Conservation (phyloP, 805 yeast species). For the Ogataea glucozyma region DNA sequence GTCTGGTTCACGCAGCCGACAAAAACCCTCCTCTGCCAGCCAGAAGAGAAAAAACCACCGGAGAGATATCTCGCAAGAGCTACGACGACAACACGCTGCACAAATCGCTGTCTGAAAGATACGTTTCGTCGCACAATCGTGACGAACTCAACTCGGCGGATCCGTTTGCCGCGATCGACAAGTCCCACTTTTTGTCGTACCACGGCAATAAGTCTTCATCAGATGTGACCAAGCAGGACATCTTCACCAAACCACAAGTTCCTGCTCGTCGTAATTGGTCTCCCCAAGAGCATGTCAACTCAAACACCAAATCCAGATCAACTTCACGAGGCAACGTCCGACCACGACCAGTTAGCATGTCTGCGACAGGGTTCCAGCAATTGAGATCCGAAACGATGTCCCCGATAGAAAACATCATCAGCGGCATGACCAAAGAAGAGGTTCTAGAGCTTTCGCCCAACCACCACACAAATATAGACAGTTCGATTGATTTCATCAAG, state of each 20-base stretch:
- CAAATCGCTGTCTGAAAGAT: conserved; percentile 21
- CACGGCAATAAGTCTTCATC: conserved; percentile 21
- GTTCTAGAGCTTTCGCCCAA: conserved; percentile 36
- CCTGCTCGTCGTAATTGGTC: conserved; percentile 11
- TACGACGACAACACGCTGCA: conserved; percentile 15
- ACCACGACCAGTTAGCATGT: conserved; percentile 41
- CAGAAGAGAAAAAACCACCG: conserved; percentile 20
- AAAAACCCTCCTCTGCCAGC: conserved; percentile 17
- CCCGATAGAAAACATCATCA: conserved; percentile 30
- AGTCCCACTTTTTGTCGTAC: conserved; percentile 33
- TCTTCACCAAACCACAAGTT: conserved; percentile 11
- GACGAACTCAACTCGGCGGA: conserved; percentile 27
- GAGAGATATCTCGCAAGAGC: conserved; percentile 10
- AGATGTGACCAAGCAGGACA: conserved; percentile 12
- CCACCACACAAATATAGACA: conserved; percentile 32
- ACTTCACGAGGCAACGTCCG: conserved; percentile 8
- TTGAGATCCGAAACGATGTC: conserved; percentile 16
- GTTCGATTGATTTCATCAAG: conserved; percentile 41
- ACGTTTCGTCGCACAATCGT: conserved; percentile 5
- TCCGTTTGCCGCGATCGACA: conserved; percentile 46
- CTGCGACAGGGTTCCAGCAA: conserved; percentile 28
- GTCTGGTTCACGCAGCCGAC: conserved; percentile 6
- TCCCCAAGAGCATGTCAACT: conserved; percentile 13
- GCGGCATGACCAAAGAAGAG: conserved; percentile 35
- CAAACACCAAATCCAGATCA: conserved; percentile 2